phyloP scores from a whole-genome alignment of 257 asterid genomes.

The Perilla frutescens region DNA sequence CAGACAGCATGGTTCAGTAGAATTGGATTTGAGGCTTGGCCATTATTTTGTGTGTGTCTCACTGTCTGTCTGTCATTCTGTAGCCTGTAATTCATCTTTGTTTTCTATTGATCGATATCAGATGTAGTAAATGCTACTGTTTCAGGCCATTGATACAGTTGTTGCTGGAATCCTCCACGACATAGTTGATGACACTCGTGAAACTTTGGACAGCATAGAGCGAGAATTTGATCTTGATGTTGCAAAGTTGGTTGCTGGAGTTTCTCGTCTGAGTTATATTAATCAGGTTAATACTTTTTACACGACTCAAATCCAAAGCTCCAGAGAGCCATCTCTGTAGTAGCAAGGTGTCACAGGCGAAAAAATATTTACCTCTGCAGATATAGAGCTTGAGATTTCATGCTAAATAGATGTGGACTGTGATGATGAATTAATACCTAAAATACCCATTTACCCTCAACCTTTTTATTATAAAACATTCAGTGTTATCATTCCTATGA shows the following conservation, averaged over 20 bases:
- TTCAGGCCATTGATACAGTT: constrained; percentile 85
- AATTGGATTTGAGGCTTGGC: constrained; percentile 23
- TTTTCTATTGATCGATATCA: constrained; percentile 21
- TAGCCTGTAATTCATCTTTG: constrained; percentile 17
- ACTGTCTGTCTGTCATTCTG: constrained; percentile 10
- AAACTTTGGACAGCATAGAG: constrained; percentile 75
- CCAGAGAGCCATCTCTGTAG: constrained; percentile 23
- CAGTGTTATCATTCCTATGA: constrained; percentile 14
- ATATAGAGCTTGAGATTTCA: constrained; percentile 20
- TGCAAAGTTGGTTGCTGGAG: constrained; percentile 92
- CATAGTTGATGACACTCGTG: constrained; percentile 81
- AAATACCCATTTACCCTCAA: constrained; percentile 9
- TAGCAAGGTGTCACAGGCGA: constrained; percentile 12
- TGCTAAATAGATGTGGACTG: neutral
- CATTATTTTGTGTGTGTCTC: neutral
- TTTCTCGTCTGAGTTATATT: constrained; percentile 86
- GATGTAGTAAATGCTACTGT: constrained; percentile 29
- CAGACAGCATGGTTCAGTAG: neutral
- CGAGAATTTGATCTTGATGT: constrained; percentile 79
- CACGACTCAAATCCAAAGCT: constrained; percentile 14
- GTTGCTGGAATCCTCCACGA: constrained; percentile 98
- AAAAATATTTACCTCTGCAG: constrained; percentile 13
- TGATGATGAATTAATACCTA: constrained; percentile 15
- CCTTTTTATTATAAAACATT: neutral
- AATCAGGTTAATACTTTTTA: constrained; percentile 66